Evolutionary conservation across 2,329 filamentous ascomycete genomes (phyloP).

Genomic region (Fusarium sororula): DNA sequence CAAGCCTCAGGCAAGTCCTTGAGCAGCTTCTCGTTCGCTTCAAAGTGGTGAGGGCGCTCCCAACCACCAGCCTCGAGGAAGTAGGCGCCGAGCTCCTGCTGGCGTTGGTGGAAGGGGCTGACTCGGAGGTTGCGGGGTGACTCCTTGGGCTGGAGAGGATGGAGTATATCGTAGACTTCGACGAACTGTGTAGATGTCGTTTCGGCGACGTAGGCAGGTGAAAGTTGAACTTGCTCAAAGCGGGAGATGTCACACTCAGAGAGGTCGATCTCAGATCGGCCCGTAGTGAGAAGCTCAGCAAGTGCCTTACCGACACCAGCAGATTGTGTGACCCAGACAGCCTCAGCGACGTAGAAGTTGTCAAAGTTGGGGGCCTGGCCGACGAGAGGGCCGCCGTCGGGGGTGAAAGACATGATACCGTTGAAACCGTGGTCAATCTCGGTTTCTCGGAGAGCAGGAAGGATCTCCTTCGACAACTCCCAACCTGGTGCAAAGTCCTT

Average conservation of each 20-base stretch:
- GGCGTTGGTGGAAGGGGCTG: constrained; percentile 65
- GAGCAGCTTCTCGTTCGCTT: constrained; percentile 63
- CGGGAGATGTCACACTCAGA: constrained; percentile 67
- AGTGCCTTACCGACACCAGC: constrained; percentile 69
- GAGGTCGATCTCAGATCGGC: constrained; percentile 64
- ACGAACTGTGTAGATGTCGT: constrained; percentile 69
- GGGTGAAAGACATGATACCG: constrained; percentile 72
- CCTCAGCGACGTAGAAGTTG: constrained; percentile 71
- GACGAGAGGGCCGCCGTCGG: constrained; percentile 68
- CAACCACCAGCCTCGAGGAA: constrained; percentile 69
- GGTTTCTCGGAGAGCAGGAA: constrained; percentile 61
- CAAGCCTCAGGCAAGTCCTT: constrained; percentile 61
- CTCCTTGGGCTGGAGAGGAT: constrained; percentile 65
- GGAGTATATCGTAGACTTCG: constrained; percentile 72
- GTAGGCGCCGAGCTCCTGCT: constrained; percentile 64
- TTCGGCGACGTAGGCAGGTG: constrained; percentile 63
- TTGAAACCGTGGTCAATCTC: constrained; percentile 70
- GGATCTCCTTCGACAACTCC: constrained; percentile 62
- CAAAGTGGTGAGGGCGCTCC: constrained; percentile 72
- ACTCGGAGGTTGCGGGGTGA: constrained; percentile 67
- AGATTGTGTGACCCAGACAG: constrained; percentile 74
- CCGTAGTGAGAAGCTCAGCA: constrained; percentile 66
- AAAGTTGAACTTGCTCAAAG: constrained; percentile 69
- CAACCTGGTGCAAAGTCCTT: constrained; percentile 70
- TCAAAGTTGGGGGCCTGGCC: constrained; percentile 66